These are phyloP conservation scores for Hyphopichia wangnamkhiaoensis DNA, from an alignment of 1,139 yeast genomes.

Conservation along the genomic window DNA sequence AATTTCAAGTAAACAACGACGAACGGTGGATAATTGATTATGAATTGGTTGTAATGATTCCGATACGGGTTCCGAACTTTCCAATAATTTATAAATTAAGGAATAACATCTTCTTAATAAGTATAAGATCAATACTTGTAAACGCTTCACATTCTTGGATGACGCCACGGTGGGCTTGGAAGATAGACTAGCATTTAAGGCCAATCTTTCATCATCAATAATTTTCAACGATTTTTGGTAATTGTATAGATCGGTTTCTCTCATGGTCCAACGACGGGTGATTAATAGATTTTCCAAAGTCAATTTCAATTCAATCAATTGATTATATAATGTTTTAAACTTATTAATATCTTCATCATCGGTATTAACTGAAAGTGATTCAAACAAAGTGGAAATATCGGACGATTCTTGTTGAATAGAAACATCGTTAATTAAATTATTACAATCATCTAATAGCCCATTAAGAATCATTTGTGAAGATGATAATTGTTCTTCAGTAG, in stretches of 20 bases:
- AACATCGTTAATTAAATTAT: conserved; percentile 70
- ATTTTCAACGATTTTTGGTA: conserved; percentile 73
- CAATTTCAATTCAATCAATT: conserved; percentile 62
- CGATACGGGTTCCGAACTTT: conserved; percentile 91
- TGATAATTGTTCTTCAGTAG: conserved; percentile 22
- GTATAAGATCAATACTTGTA: conserved; percentile 71
- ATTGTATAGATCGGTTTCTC: conserved; percentile 88
- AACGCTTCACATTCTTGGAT: conserved; percentile 28
- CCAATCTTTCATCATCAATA: conserved; percentile 69
- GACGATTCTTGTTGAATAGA: conserved; percentile 54
- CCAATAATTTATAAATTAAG: conserved; percentile 80
- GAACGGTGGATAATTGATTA: conserved; percentile 87
- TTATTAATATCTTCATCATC: conserved; percentile 20
- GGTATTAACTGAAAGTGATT: conserved; percentile 12
- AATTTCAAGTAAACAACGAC: conserved; percentile 84
- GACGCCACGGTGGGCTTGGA: conserved; percentile 5
- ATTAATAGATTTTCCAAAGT: conserved; percentile 78
- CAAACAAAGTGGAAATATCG: conserved; percentile 10
- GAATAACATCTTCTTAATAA: conserved; percentile 88
- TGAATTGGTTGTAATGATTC: conserved; percentile 92
- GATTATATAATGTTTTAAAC: conserved; percentile 26
- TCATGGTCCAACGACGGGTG: conserved; percentile 94
- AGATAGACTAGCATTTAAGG: conserved; percentile 17
- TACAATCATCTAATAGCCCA: conserved; percentile 80
- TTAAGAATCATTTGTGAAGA: conserved; percentile 60